Evolutionary conservation across 305 asterid genomes (phyloP).

Genomic region (Fraxinus paxiana): DNA sequence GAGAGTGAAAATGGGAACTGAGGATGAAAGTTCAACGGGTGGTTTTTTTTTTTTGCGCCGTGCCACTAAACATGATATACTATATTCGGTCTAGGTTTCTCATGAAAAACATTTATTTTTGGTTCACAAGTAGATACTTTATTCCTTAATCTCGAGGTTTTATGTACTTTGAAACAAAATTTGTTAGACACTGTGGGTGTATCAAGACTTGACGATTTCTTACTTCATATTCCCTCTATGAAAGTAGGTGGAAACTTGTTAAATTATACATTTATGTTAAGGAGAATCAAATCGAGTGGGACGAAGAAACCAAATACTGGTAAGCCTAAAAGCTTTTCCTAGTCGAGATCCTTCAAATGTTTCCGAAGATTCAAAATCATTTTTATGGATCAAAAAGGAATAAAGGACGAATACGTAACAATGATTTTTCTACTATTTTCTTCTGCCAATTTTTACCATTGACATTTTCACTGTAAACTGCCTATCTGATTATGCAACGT

Average conservation of each 20-base stretch:
- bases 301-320: not conserved
- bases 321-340: not conserved
- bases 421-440: not conserved
- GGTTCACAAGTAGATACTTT: too few species aligned
- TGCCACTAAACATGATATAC: too few species aligned
- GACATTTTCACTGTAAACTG: not conserved
- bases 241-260: not conserved
- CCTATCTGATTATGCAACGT: not conserved
- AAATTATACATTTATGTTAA: not conserved
- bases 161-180: not conserved
- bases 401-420: not conserved
- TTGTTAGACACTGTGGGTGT: not conserved
- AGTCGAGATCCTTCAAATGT: not conserved
- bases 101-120: too few species aligned
- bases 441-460: not conserved
- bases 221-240: not conserved
- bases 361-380: not conserved
- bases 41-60: too few species aligned
- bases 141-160: not conserved
- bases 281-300: not conserved
- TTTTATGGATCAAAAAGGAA: not conserved
- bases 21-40: not conserved
- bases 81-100: too few species aligned
- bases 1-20: constrained; percentile 31
- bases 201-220: not conserved